Percentiles rank a stretch among this genome's conserved stretches.
phyloP scores from a whole-genome alignment of 1,284 basidiomycete genomes.

The Phellopilus nigrolimitatus region DNA sequence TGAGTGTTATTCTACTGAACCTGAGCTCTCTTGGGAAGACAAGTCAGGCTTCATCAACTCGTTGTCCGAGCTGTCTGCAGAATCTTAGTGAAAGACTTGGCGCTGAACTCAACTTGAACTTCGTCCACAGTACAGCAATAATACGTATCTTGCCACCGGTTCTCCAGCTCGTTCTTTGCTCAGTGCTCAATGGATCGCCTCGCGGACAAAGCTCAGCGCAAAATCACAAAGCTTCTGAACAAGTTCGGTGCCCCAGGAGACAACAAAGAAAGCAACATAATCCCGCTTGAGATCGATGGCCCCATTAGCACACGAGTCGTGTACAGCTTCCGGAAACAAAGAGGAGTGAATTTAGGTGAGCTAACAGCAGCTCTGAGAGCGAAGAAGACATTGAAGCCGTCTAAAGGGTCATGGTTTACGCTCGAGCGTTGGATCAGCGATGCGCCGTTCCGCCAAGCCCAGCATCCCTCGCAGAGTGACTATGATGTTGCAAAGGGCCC shows the following conservation, averaged over 20 bases:
- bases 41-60: no score
- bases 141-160: no score
- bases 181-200: constrained; percentile 4
- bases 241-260: background rate
- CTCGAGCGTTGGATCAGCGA: constrained; percentile 73
- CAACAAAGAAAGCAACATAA: background rate
- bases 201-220: background rate
- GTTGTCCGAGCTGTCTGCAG: no score
- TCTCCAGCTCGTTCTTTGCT: no score
- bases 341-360: constrained; percentile 79
- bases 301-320: constrained; percentile 31
- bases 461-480: constrained; percentile 61
- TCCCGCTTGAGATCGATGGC: background rate
- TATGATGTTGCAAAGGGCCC: constrained; percentile 67
- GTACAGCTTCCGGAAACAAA: constrained; percentile 70
- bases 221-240: background rate
- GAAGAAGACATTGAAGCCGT: background rate
- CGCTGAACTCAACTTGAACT: no score
- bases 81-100: no score
- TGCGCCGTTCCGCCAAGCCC: constrained; percentile 49
- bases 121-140: no score
- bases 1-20: no score
- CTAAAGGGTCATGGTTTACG: constrained; percentile 69
- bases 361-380: background rate
- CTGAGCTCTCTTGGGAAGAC: no score